These are phyloP conservation scores for Tricholoma flavovirens DNA, from an alignment of 768 basidiomycete genomes.

Conservation along the genomic window DNA sequence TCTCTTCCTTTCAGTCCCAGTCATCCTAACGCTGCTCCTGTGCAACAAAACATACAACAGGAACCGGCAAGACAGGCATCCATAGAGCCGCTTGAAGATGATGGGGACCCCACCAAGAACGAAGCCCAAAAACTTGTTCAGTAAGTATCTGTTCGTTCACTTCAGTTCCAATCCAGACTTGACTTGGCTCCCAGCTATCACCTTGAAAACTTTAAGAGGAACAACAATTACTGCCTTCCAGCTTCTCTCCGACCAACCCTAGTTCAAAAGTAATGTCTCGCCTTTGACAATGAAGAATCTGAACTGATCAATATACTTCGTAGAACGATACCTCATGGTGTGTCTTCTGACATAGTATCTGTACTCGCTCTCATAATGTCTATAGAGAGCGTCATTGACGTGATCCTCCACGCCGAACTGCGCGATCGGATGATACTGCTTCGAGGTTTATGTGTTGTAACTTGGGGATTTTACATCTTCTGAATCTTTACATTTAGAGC, in stretches of 20 bases:
- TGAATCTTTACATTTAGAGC: constrained; percentile 38
- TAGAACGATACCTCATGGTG: constrained; percentile 83
- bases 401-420: constrained; percentile 82
- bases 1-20: constrained; percentile 43
- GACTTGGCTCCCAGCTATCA: constrained; percentile 57
- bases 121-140: constrained; percentile 82
- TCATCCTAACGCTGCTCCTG: constrained; percentile 19
- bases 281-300: not conserved
- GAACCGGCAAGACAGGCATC: constrained; percentile 22
- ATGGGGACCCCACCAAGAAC: constrained; percentile 65
- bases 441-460: constrained; percentile 47
- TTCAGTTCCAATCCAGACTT: constrained; percentile 1
- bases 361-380: constrained; percentile 8
- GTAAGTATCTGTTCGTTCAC: constrained; percentile 34
- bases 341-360: constrained; percentile 12
- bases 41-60: constrained; percentile 29
- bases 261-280: constrained; percentile 62
- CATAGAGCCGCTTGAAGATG: constrained; percentile 49
- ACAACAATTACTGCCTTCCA: constrained; percentile 82
- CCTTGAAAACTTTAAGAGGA: constrained; percentile 82
- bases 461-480: not conserved
- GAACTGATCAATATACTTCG: constrained; percentile 11
- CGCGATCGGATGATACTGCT: constrained; percentile 88
- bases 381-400: constrained; percentile 86
- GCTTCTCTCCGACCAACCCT: constrained; percentile 81